Evolutionary conservation across 495 filamentous ascomycete genomes (phyloP), one percentile per base, ranked within the genome.

Genomic region (Jackrogersella multiformis): DNA sequence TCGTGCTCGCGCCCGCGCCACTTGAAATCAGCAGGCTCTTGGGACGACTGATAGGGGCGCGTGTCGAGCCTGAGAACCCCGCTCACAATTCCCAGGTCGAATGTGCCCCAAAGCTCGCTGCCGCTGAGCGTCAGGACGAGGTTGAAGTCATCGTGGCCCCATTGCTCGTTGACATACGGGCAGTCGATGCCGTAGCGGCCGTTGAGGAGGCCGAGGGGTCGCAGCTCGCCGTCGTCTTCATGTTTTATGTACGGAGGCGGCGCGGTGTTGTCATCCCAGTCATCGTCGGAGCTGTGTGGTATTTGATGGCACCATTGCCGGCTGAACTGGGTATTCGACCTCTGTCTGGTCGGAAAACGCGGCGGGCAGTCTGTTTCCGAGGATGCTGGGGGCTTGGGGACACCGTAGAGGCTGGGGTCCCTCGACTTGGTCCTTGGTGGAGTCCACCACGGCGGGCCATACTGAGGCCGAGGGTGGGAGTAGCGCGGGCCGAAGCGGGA

Each of bases 151-250:
- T 12, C 56, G 21, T 51, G 23, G 9, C 66, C 56, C 38, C 61
- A 67, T 38, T 75, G 28, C 1, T 48, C 46, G 4, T 32, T 38
- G 0, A 74, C 51, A 2, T 53, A 56, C 1, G 34, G 63, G 38
- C 70, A 77, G 42, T 26, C 49, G 21, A 85, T 61, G 15, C 68
- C 55, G 72, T 85, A 85, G 13, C 75, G 72, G 20, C 82, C 81
- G 66, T 81, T 82, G 4, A 85, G 69, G 12, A 82, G 73, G n/a
- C 80, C 80, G 0, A 81, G 64, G 5, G 68, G 67, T 2, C 52
- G 36, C 5, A 69, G 60, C 10, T 36, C 51, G 13, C 23, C 24
- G 41, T 18, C 54, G 18, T 34, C 56, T n/a, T 34, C 16, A 7
- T 41, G 26, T 9, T 0, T 61, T 39, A 13, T 15, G 51, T 74